Conservation (phyloP, 768 basidiomycete species). For the Roridomyces roridus region DNA sequence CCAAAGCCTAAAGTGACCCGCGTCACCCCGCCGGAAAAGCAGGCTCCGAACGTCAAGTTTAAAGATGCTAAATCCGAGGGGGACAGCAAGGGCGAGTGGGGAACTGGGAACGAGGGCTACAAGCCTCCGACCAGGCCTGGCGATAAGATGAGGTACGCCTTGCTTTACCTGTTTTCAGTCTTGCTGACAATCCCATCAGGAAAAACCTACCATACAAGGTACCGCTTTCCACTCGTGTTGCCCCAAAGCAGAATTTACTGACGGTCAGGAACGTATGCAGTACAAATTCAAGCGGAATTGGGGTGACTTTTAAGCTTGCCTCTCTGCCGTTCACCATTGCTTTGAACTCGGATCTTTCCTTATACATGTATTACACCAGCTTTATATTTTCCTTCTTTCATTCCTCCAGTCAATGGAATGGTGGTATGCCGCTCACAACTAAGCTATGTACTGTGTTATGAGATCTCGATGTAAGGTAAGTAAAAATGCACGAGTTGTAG, state of each 20-base stretch:
- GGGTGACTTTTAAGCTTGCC: slow-evolving; percentile 74
- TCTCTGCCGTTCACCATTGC: slow-evolving; percentile 15
- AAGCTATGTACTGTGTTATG: no score
- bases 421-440: no score
- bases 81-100: slow-evolving; percentile 69
- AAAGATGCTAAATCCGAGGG: slow-evolving; percentile 60
- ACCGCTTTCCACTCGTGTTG: slow-evolving; percentile 24
- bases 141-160: slow-evolving; percentile 75
- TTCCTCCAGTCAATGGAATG: not conserved
- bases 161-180: not conserved
- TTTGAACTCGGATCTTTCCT: not conserved
- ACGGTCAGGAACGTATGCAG: slow-evolving; percentile 69
- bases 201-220: slow-evolving; percentile 93
- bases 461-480: no score
- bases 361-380: slow-evolving; percentile 17
- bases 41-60: slow-evolving; percentile 70
- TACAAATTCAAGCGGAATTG: slow-evolving; percentile 90
- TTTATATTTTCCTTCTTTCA: slow-evolving; percentile 1
- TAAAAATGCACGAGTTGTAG: no score
- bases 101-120: slow-evolving; percentile 72
- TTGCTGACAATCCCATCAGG: slow-evolving; percentile 38
- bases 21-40: slow-evolving; percentile 67
- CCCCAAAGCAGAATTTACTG: slow-evolving; percentile 43
- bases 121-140: slow-evolving; percentile 71
- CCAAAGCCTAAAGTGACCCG: slow-evolving; percentile 60